Base-by-base conservation (phyloP, 1,284 basidiomycete species). In the Cutaneotrichosporon sp. region DNA sequence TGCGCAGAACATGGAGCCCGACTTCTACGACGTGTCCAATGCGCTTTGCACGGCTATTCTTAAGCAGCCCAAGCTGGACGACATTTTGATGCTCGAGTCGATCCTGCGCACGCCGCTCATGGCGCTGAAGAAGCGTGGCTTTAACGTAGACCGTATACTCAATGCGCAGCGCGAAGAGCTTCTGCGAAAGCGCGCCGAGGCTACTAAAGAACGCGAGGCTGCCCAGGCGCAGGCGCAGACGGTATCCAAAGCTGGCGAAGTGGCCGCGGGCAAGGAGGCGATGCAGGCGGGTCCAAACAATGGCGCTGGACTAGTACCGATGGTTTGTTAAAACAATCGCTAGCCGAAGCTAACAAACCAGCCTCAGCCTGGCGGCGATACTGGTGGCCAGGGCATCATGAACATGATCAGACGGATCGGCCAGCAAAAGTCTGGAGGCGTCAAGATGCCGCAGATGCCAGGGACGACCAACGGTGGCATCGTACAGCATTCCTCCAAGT, bases 91-190 rank as follows among this genome's bases (percentile, higher is more conserved):
- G 13, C 87, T 96, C 65, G 48, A 51, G 51, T 71, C 66, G 0
- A 89, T 98, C 43, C 80, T 98, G 12, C 90, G 89, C 0, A 96
- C 92, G 0, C 88, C 93, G 54, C 77, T 97, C 42, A 81, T 83
- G 58, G 84, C 88, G 2, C 77, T 98, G 51, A 87, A 86, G 69
- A 80, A 92, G 51, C 80, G 93, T 57, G 71, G 71, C 3, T 71
- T 65, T 66, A 72, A 73, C 40, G 92, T 97, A 48, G 92, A 97
- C 69, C 82, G 93, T 47, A 94, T 97, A 54, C 77, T 97, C 48
- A 85, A 85, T 56, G 86, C 90, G 63, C 88, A 93, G 63, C 81
- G 83, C 63, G 85, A 84, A 12, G 84, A 91, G 52, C 79, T 80
- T 30, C 80, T 86, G 49, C 82, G 84, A 1, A 76, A 80, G 0